These are phyloP conservation scores for Salvia splendens DNA, from an alignment of 257 asterid species.

Conservation along the genomic window DNA sequence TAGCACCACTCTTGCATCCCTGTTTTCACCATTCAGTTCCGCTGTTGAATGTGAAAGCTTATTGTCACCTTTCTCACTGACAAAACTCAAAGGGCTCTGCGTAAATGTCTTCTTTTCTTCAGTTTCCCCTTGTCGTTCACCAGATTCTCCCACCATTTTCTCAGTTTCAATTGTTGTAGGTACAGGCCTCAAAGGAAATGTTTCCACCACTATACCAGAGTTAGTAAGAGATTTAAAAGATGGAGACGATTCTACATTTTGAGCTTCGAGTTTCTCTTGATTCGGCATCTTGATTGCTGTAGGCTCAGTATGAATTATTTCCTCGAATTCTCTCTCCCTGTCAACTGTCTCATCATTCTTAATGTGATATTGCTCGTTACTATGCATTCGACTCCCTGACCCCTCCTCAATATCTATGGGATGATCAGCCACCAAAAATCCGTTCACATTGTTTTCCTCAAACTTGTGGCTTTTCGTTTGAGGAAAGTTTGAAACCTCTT, in stretches of 20 bases:
- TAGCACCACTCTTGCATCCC: slow-evolving; percentile 31
- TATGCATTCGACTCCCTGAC: slow-evolving; percentile 24
- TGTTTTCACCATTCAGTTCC: slow-evolving; percentile 24
- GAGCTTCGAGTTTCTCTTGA: slow-evolving; percentile 28
- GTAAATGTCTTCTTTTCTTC: slow-evolving; percentile 27
- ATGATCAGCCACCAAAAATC: slow-evolving; percentile 29
- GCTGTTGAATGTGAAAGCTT: slow-evolving; percentile 29
- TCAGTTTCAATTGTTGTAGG: slow-evolving; percentile 35
- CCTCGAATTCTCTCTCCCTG: slow-evolving; percentile 29
- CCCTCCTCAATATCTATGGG: slow-evolving; percentile 32
- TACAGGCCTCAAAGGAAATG: slow-evolving; percentile 66
- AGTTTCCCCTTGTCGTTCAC: slow-evolving; percentile 33
- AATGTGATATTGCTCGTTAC: slow-evolving; percentile 24
- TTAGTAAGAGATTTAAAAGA: slow-evolving; percentile 22
- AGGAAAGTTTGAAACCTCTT: slow-evolving; percentile 28
- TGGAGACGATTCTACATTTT: slow-evolving; percentile 35
- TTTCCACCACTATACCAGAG: slow-evolving; percentile 59
- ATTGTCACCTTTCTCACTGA: slow-evolving; percentile 30
- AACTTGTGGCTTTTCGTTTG: slow-evolving; percentile 13
- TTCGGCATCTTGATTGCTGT: slow-evolving; percentile 29
- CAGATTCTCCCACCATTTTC: slow-evolving; percentile 40
- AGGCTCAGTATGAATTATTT: slow-evolving; percentile 26
- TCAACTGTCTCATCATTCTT: slow-evolving; percentile 28
- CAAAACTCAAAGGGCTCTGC: slow-evolving; percentile 29
- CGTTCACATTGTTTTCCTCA: slow-evolving; percentile 37